A percentile compares a stretch with the other conserved stretches of the same genome.
Conservation (phyloP, 202 grass and related monocot species). For the Digitaria exilis region DNA sequence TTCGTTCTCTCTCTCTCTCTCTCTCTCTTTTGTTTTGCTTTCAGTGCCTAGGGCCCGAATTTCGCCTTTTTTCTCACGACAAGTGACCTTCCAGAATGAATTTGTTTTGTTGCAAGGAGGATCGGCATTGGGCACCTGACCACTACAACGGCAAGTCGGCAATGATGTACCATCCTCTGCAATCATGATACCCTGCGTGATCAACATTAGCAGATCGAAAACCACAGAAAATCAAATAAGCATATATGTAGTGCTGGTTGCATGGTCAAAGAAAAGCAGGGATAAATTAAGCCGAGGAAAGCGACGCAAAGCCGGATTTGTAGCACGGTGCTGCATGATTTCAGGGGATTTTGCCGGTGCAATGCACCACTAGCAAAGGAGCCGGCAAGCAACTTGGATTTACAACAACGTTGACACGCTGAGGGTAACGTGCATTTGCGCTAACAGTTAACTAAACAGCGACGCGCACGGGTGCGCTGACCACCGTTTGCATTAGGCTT, state of each 20-base stretch:
- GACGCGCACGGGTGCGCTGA: background rate
- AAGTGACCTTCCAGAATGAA: constrained; percentile 4
- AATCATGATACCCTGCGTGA: background rate
- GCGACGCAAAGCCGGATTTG: constrained; percentile 14
- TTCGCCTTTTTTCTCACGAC: background rate
- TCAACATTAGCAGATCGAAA: constrained; percentile 18
- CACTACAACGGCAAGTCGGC: constrained; percentile 1
- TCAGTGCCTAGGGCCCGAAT: background rate
- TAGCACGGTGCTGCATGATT: constrained; percentile 27
- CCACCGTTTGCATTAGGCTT: background rate
- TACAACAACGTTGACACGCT: constrained; percentile 1
- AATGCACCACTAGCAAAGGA: background rate
- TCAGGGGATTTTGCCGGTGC: constrained; percentile 44
- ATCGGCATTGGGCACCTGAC: constrained; percentile 14
- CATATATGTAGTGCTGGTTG: background rate
- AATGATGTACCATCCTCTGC: background rate
- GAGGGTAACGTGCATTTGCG: constrained; percentile 19
- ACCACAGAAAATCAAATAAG: background rate
- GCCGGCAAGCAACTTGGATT: constrained; percentile 24
- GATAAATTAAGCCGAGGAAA: background rate
- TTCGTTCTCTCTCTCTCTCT: background rate
- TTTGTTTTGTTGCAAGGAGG: background rate
- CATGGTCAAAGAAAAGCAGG: constrained; percentile 35
- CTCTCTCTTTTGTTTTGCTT: background rate
- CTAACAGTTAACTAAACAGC: background rate